Evolutionary conservation across 2,329 filamentous ascomycete species (phyloP).

Genomic region (Orbilia javanica): DNA sequence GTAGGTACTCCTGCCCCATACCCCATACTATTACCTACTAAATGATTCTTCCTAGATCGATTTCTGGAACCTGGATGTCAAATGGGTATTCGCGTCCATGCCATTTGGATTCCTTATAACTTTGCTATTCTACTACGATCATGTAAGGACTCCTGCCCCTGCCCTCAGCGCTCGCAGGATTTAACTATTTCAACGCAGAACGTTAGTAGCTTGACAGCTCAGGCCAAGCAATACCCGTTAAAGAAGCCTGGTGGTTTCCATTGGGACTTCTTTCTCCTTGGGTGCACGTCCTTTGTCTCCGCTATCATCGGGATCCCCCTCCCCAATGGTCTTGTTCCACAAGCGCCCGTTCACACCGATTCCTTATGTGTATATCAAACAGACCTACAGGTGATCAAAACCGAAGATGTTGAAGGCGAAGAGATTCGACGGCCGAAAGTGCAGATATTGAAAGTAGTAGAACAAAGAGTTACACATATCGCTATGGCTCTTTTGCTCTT

Average conservation of each 20-base stretch:
- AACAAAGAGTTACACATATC: slow-evolving; percentile 83
- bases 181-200: slow-evolving; percentile 63
- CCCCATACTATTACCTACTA: slow-evolving; percentile 66
- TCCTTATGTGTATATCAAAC: slow-evolving; percentile 79
- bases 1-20: slow-evolving; percentile 63
- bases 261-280: slow-evolving; percentile 86
- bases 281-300: slow-evolving; percentile 80
- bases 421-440: slow-evolving; percentile 63
- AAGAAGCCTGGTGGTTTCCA: slow-evolving; percentile 85
- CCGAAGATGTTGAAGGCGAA: slow-evolving; percentile 71
- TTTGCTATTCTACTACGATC: slow-evolving; percentile 72
- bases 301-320: slow-evolving; percentile 83
- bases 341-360: slow-evolving; percentile 84
- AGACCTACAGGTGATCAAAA: slow-evolving; percentile 68
- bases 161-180: not conserved
- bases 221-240: slow-evolving; percentile 84
- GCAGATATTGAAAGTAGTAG: slow-evolving; percentile 73
- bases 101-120: slow-evolving; percentile 71
- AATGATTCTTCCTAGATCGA: slow-evolving; percentile 70
- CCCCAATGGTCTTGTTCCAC: slow-evolving; percentile 85
- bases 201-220: slow-evolving; percentile 68
- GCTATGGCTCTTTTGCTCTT: slow-evolving; percentile 82
- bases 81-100: slow-evolving; percentile 70
- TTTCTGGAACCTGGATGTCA: slow-evolving; percentile 70
- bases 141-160: slow-evolving; percentile 63